Conservation (phyloP, 2,329 filamentous ascomycete species). For the Furcasterigmium sp. region DNA sequence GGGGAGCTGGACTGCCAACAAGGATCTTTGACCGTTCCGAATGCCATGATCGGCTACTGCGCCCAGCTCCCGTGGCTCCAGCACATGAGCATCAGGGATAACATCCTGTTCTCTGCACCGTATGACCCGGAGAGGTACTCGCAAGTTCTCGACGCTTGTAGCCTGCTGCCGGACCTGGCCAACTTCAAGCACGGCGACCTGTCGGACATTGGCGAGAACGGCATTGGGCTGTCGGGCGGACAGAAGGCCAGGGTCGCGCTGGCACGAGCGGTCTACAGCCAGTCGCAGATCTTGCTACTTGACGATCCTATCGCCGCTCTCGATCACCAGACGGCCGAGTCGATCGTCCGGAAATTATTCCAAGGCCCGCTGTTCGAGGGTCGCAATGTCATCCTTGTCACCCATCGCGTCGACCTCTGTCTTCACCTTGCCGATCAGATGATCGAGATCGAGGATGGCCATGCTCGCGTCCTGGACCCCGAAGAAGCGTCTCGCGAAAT, state of each 20-base stretch:
- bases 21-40: slow-evolving; percentile 39
- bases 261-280: slow-evolving; percentile 58
- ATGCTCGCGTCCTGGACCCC: slow-evolving; percentile 42
- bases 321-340: slow-evolving; percentile 57
- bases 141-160: slow-evolving; percentile 56
- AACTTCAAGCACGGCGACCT: slow-evolving; percentile 53
- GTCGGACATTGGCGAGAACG: slow-evolving; percentile 56
- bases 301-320: slow-evolving; percentile 60
- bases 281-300: slow-evolving; percentile 50
- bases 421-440: slow-evolving; percentile 68
- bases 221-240: slow-evolving; percentile 57
- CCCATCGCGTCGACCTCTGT: slow-evolving; percentile 74
- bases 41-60: slow-evolving; percentile 48
- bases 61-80: slow-evolving; percentile 61
- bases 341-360: slow-evolving; percentile 57
- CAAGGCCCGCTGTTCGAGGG: slow-evolving; percentile 53
- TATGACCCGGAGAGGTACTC: slow-evolving; percentile 52
- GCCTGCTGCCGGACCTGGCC: slow-evolving; percentile 49
- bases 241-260: slow-evolving; percentile 59
- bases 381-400: slow-evolving; percentile 73
- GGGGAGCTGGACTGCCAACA: slow-evolving; percentile 63
- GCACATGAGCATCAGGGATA: slow-evolving; percentile 60
- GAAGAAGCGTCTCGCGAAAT: slow-evolving; percentile 32
- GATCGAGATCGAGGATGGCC: slow-evolving; percentile 61
- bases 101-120: slow-evolving; percentile 56